Conservation (phyloP, 2,329 filamentous ascomycete genomes). For the Alternaria atra region DNA sequence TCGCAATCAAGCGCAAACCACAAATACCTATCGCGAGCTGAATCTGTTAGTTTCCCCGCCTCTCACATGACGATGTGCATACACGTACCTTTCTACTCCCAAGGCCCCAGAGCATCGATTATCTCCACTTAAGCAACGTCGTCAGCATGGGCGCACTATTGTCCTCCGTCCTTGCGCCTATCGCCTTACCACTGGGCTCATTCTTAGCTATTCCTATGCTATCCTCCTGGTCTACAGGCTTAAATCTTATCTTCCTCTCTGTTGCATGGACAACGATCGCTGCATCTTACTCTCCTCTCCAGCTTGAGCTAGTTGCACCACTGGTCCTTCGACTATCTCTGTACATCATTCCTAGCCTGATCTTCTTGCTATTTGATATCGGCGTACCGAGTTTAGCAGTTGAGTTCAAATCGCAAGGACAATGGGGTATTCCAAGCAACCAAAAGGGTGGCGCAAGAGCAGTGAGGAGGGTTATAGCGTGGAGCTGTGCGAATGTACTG, state of each 20-base stretch:
- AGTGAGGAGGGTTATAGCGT: conserved; percentile 61
- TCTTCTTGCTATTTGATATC: conserved; percentile 78
- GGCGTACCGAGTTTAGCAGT: conserved; percentile 73
- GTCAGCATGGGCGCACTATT: conserved; percentile 40
- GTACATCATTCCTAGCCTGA: conserved; percentile 75
- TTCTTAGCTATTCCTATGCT: conserved; percentile 77
- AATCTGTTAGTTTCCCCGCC: neutral
- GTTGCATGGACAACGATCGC: conserved; percentile 89
- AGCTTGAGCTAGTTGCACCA: conserved; percentile 77
- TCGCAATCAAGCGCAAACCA: conserved; percentile 6
- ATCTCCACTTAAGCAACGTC: neutral
- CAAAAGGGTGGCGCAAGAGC: conserved; percentile 52
- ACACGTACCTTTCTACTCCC: neutral
- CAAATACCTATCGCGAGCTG: neutral
- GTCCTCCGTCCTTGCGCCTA: conserved; percentile 39
- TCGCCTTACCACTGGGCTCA: conserved; percentile 58
- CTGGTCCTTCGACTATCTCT: conserved; percentile 72
- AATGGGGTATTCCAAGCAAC: conserved; percentile 57
- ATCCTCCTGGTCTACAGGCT: conserved; percentile 78
- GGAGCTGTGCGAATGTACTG: conserved; percentile 65
- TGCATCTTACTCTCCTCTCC: conserved; percentile 76
- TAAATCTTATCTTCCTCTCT: conserved; percentile 90
- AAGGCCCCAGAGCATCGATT: neutral
- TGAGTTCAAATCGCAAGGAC: conserved; percentile 73
- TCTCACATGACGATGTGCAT: conserved; percentile 8